A percentile compares a stretch with the other conserved stretches of the same genome.
Evolutionary conservation across 805 yeast species (phyloP).

Genomic region (Monosporozyma servazzii): DNA sequence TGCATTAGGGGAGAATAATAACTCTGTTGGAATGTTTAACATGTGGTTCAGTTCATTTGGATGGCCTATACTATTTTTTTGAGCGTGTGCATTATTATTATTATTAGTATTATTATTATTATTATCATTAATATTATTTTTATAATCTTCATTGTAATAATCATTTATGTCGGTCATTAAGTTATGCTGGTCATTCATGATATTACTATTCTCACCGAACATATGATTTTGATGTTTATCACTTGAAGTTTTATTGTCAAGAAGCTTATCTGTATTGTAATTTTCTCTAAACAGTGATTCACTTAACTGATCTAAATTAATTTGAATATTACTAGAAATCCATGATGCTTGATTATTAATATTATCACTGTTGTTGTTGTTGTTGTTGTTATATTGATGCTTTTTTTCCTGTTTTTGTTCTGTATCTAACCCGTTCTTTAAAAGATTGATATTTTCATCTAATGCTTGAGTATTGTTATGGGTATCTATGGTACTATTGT

Average conservation of each 20-base stretch:
- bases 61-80: background rate
- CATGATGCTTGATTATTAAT: background rate
- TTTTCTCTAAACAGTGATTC: conserved; percentile 1
- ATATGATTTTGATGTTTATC: background rate
- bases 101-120: background rate
- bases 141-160: background rate
- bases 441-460: background rate
- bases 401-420: background rate
- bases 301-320: conserved; percentile 9
- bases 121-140: background rate
- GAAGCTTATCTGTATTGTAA: background rate
- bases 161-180: background rate
- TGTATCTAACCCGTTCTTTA: background rate
- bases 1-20: conserved; percentile 7
- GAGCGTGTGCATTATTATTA: background rate
- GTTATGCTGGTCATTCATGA: background rate
- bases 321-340: conserved; percentile 7
- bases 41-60: background rate
- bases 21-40: conserved; percentile 3
- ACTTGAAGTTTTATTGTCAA: background rate
- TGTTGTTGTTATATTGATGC: background rate
- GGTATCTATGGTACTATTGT: background rate
- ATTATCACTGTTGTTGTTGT: background rate
- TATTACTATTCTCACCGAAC: background rate
- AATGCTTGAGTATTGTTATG: background rate